Base-by-base conservation (phyloP, 1,284 basidiomycete species). In the Mrakiaceae sp. region DNA sequence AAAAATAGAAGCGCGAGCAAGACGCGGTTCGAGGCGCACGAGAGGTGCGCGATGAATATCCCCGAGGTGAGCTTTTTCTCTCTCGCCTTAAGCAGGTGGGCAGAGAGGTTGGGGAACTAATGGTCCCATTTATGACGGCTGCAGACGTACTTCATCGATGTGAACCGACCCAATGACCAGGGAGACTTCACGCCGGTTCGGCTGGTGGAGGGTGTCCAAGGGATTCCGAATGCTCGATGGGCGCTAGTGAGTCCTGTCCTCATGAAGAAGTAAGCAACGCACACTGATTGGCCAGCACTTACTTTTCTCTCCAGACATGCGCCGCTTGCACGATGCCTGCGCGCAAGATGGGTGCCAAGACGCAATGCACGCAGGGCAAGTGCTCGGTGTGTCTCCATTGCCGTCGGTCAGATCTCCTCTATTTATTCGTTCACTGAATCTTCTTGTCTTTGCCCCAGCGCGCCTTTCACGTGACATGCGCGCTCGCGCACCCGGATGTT, bases 401-500 rank as follows among this genome's bases (percentile, higher is more conserved):
- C 48, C 40, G 11, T 14, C 51, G 56, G 39, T 6, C 27, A 27
- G 10, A 39, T 60, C 12, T 40, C 50, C n/a, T 40, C 11, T 39
- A 6, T 44, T 47, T 9, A 27, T 7, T n/a, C 27, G n/a, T 47
- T 54, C 11, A 39, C 42, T 43, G 5, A 16, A 1, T 11, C 47
- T 39, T 14, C 43, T 11, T 14, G 16, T 10, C 16, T 7, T 10
- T 39, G 11, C 40, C 6, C 11, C 56, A 74, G 71, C 90, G 89
- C 70, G 90, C 95, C 0, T 96, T 90, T 76, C 95, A 98, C 73
- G 86, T 96, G 43, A 88, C 86, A 2, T 98, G 95, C 74, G 95
- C 95, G 0, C 78, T 79, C 43, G 82, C 84, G 40, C 83, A 82
- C 0, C 75, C 75, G 5, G 78, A 84, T 10, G 80, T 89, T 55